Evolutionary conservation across 1,139 yeast species (phyloP).

Genomic region (Spathaspora jeffriesii): DNA sequence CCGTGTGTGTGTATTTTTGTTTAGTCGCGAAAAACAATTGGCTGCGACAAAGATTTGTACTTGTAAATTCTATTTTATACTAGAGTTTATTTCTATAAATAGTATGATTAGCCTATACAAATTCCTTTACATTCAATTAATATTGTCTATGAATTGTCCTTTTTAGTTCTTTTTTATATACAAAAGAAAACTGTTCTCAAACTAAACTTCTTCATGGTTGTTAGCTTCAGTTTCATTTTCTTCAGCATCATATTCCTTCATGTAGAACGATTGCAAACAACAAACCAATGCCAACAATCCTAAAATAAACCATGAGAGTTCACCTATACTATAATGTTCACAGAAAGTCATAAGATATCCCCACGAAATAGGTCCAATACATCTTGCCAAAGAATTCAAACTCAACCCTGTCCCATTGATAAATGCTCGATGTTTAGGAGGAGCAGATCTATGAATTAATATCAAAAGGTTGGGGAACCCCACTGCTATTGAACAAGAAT

Average conservation of each 20-base stretch:
- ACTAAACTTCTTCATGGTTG: conserved; percentile 1
- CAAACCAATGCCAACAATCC: conserved; percentile 36
- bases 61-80: too few relatives aligned
- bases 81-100: too few relatives aligned
- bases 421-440: conserved; percentile 50
- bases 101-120: too few relatives aligned
- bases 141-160: background rate
- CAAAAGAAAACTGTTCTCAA: too few relatives aligned
- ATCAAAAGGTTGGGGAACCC: conserved; percentile 44
- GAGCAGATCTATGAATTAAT: conserved; percentile 50
- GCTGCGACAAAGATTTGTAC: background rate
- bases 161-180: background rate
- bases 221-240: conserved; percentile 2
- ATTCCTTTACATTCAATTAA: too few relatives aligned
- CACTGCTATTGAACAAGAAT: conserved; percentile 38
- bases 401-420: conserved; percentile 54
- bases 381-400: conserved; percentile 55
- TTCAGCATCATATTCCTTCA: conserved; percentile 28
- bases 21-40: background rate
- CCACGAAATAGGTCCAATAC: conserved; percentile 60
- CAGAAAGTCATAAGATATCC: conserved; percentile 56
- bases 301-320: conserved; percentile 53
- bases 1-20: background rate
- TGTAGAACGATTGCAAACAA: conserved; percentile 28
- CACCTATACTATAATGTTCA: conserved; percentile 40